phyloP scores from a whole-genome alignment of 495 filamentous ascomycete species.

The Hyaloscypha variabilis region DNA sequence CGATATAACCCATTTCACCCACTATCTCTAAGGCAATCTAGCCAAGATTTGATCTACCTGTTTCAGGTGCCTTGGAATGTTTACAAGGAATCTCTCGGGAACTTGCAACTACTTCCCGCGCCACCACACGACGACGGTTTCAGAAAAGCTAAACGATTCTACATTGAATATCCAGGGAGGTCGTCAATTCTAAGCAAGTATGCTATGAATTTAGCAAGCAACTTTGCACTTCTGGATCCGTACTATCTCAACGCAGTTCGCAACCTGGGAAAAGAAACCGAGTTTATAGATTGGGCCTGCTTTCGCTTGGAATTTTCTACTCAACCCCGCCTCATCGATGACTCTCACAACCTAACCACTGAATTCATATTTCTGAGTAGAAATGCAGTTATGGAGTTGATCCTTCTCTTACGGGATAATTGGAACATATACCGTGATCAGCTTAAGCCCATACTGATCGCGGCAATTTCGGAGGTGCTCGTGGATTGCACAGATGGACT shows the following conservation, averaged over 20 bases:
- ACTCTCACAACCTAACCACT: constrained; percentile 1
- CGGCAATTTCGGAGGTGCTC: constrained; percentile 11
- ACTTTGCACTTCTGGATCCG: constrained; percentile 5
- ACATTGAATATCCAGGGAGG: constrained; percentile 14
- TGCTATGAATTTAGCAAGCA: constrained; percentile 4
- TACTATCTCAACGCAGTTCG: constrained; percentile 7
- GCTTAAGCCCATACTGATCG: constrained; percentile 3
- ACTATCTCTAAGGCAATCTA: constrained; percentile 12
- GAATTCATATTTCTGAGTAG: constrained; percentile 12
- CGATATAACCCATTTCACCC: constrained; percentile 7
- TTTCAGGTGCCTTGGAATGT: constrained; percentile 14
- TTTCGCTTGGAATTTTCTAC: constrained; percentile 5
- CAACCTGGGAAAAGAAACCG: constrained; percentile 5
- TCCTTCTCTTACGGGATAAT: constrained; percentile 16
- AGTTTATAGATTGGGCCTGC: constrained; percentile 16
- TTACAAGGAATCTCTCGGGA: constrained; percentile 9
- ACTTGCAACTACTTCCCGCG: constrained; percentile 3
- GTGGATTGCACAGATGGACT: constrained; percentile 10
- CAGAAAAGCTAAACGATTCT: constrained; percentile 2
- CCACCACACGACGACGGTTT: not conserved
- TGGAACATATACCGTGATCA: constrained; percentile 6
- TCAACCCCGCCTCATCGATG: constrained; percentile 8
- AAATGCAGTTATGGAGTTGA: constrained; percentile 10
- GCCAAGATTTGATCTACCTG: constrained; percentile 15
- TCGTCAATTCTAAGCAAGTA: constrained; percentile 10